phyloP scores from a whole-genome alignment of 805 yeast species.

The Ogataea saltuana region DNA sequence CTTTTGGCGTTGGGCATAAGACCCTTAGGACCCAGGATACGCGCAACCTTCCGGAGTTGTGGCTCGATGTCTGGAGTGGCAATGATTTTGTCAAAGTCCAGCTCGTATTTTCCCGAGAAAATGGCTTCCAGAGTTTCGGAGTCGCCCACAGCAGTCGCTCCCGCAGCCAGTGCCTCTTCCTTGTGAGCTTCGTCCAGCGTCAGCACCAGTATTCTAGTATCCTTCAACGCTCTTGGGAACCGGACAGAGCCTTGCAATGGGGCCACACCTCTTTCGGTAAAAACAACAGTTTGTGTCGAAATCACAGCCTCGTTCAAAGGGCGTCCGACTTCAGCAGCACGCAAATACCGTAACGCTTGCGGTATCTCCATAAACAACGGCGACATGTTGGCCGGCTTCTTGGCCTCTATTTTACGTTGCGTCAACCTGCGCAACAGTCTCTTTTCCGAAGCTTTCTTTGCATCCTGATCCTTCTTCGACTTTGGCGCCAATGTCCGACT shows the following conservation, averaged over 20 bases:
- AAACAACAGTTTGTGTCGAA: slow-evolving; percentile 60
- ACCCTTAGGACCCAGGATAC: slow-evolving; percentile 83
- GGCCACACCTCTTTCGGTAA: slow-evolving; percentile 75
- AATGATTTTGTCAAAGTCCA: slow-evolving; percentile 71
- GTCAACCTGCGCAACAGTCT: slow-evolving; percentile 29
- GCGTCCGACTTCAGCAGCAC: slow-evolving; percentile 92
- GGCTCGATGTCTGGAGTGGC: slow-evolving; percentile 81
- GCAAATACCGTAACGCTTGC: slow-evolving; percentile 69
- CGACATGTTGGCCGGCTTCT: slow-evolving; percentile 43
- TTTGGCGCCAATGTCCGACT: slow-evolving; percentile 25
- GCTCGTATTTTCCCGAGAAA: slow-evolving; percentile 48
- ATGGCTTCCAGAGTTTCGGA: slow-evolving; percentile 65
- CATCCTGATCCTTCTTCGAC: slow-evolving; percentile 28
- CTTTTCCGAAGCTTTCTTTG: slow-evolving; percentile 29
- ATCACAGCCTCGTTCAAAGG: slow-evolving; percentile 70
- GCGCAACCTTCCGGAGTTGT: slow-evolving; percentile 68
- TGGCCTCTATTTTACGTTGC: slow-evolving; percentile 37
- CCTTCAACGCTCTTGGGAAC: slow-evolving; percentile 72
- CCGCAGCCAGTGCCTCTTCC: slow-evolving; percentile 54
- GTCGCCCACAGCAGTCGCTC: slow-evolving; percentile 74
- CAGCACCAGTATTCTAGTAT: slow-evolving; percentile 66
- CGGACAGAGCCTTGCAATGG: slow-evolving; percentile 70
- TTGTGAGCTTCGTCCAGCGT: slow-evolving; percentile 56
- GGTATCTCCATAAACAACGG: slow-evolving; percentile 75
- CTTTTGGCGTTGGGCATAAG: slow-evolving; percentile 84